phyloP scores from a whole-genome alignment of 768 basidiomycete genomes.

The Neoboletus magnificus region DNA sequence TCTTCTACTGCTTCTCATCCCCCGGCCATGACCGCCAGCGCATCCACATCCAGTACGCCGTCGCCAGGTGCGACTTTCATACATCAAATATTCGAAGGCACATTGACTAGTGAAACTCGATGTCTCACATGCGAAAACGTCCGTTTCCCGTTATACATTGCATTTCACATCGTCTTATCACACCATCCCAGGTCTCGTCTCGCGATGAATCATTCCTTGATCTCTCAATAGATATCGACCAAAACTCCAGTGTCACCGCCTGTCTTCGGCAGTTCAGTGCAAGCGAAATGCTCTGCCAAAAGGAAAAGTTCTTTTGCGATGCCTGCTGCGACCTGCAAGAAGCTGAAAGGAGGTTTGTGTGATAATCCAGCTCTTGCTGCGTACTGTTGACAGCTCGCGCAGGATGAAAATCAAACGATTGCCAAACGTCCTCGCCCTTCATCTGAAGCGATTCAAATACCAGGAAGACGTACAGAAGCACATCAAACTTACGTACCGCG shows the following conservation, averaged over 20 bases:
- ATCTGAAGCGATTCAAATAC: constrained; percentile 98
- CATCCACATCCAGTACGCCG: constrained; percentile 45
- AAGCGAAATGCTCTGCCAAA: constrained; percentile 96
- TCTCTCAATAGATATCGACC: constrained; percentile 98
- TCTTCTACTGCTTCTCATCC: constrained; percentile 46
- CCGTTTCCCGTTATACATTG: constrained; percentile 27
- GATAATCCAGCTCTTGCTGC: background rate
- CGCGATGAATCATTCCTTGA: constrained; percentile 97
- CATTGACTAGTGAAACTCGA: constrained; percentile 93
- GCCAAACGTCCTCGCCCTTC: constrained; percentile 92
- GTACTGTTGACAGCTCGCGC: constrained; percentile 10
- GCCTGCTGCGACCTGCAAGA: constrained; percentile 95
- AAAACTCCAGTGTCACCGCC: constrained; percentile 94
- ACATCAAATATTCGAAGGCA: constrained; percentile 90
- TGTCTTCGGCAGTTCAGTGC: constrained; percentile 97
- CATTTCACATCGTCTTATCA: constrained; percentile 11
- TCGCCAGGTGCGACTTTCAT: constrained; percentile 71
- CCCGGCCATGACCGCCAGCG: constrained; percentile 39
- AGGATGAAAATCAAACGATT: constrained; percentile 99
- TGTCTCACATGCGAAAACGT: constrained; percentile 98
- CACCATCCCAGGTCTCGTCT: constrained; percentile 63
- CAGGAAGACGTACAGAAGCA: constrained; percentile 88
- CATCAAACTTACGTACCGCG: constrained; percentile 94
- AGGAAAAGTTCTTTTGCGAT: constrained; percentile 98
- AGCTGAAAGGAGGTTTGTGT: constrained; percentile 85